Base-by-base conservation (phyloP, 176 grass and related monocot species). In the Raddia guianensis region DNA sequence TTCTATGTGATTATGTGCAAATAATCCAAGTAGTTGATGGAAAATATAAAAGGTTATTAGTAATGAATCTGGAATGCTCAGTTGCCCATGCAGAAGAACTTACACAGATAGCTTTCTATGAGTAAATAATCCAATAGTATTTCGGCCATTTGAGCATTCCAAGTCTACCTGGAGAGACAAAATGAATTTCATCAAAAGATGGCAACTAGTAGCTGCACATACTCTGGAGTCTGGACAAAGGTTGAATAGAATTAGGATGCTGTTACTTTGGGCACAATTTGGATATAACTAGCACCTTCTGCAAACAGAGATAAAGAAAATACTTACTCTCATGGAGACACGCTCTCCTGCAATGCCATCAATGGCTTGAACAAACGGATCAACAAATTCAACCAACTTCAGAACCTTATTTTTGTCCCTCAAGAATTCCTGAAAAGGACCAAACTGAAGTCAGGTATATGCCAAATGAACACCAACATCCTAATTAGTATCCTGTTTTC, bases 251-350 rank as follows among this genome's bases (percentile, higher is more conserved):
- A 67, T 54, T 53, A 54, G 55, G 69, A 71, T 51, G 42, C 8
- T 56, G 33, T 56, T 56, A 16, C 40, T 55, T 21, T 65, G 49
- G 8, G 63, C 9, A 66, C 16, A 66, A 20, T 37, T 61, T 47
- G 40, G 20, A 7, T 51, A 53, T 0, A 55, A 80, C 9, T 68
- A 68, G 40, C 47, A 47, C 56, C 43, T 64, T 80, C n/a, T 43
- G 2, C 44, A 63, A 18, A 50, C 14, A 71, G n/a, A 66, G 9
- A 35, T 72, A 44, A 79, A 70, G 5, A 16, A 81, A 77, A 53
- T 77, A 81, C 89, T 82, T 78, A 95, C 95, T 91, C 95, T 95
- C 55, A 98, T 98, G 47, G 92, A 93, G 54, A 95, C 78, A 14
- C 83, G 47, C 66, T 98, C 72, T 70, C 92, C 95, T 67, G 86